These are phyloP conservation scores for Solanum habrochaites DNA, from an alignment of 257 asterid genomes.

Conservation along the genomic window DNA sequence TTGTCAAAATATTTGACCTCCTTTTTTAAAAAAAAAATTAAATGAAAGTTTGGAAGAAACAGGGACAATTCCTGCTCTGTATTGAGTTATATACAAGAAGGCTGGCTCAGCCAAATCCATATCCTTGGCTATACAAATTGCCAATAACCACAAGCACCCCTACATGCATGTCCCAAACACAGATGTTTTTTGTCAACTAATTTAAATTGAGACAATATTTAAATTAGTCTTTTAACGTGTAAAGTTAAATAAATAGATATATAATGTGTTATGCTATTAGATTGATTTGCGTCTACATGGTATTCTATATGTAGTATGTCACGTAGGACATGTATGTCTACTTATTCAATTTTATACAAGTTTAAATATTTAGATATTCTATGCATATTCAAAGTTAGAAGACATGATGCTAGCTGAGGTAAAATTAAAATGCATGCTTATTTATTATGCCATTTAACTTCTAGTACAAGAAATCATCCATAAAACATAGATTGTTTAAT, in stretches of 20 bases:
- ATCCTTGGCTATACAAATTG: constrained; percentile 48
- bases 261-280: no score
- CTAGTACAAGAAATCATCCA: no score
- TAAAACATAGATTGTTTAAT: no score
- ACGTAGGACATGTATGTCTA: neutral
- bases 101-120: constrained; percentile 53
- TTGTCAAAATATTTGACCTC: no score
- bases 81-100: constrained; percentile 35
- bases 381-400: neutral
- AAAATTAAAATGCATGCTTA: no score
- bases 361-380: no score
- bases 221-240: no score
- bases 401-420: no score
- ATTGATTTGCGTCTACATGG: neutral
- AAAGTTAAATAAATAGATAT: no score
- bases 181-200: neutral
- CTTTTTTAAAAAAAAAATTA: no score
- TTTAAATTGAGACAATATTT: neutral
- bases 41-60: constrained; percentile 6
- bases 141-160: constrained; percentile 8
- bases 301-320: neutral
- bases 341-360: neutral
- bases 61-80: constrained; percentile 30
- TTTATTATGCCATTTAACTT: no score
- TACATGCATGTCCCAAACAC: neutral